A percentile compares a stretch with the other conserved stretches of the same genome.
phyloP scores from a whole-genome alignment of 1,284 basidiomycete species.

The Xanthoconium separans region DNA sequence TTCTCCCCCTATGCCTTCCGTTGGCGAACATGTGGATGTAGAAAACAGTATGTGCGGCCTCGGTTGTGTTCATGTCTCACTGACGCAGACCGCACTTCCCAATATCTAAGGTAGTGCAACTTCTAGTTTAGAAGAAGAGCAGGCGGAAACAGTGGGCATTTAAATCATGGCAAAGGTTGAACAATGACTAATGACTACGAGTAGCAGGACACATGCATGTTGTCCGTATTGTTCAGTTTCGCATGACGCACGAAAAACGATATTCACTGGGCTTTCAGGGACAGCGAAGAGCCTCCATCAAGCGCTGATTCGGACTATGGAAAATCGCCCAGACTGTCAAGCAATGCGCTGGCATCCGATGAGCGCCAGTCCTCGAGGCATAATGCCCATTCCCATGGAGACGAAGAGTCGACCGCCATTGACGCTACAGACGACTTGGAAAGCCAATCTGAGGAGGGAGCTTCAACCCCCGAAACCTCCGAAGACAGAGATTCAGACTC shows the following conservation, averaged over 20 bases:
- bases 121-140: neutral
- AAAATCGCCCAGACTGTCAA: neutral
- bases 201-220: slow-evolving; percentile 1
- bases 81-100: neutral
- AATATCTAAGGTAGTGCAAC: neutral
- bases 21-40: neutral
- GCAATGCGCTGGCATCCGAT: neutral
- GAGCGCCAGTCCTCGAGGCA: neutral
- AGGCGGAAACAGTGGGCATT: neutral
- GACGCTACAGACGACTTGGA: neutral
- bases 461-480: neutral
- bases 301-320: slow-evolving; percentile 1
- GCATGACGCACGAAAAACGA: neutral
- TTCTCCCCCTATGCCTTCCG: neutral
- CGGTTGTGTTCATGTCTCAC: neutral
- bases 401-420: neutral
- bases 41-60: neutral
- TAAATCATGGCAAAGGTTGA: neutral
- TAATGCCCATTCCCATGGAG: neutral
- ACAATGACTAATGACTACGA: neutral
- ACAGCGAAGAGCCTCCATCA: slow-evolving; percentile 6
- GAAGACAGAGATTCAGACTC: neutral
- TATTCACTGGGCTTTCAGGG: neutral
- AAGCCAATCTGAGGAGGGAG: neutral
- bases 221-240: slow-evolving; percentile 2